Base-by-base conservation (phyloP, 345 rosid genomes). In the Arabis hirsuta region DNA sequence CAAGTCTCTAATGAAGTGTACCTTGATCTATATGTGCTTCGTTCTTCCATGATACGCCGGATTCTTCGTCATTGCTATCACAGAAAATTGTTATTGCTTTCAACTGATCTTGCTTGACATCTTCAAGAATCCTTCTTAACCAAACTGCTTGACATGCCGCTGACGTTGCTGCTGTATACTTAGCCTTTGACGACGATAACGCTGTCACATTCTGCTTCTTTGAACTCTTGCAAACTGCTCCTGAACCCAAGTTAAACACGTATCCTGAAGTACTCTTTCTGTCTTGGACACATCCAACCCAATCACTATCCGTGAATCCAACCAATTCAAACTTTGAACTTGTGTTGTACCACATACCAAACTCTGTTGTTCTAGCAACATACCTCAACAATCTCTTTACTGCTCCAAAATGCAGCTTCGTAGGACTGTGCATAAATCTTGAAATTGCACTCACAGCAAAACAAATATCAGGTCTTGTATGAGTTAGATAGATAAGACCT, bases 401-500 rank as follows among this genome's bases (percentile, higher is more conserved):
- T 44, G 41, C 69, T 31, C 68, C 68, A 46, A 3, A 63, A 32
- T 63, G 68, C 0, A 5, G 46, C 9, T 53, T 52, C 0, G 71
- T 27, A 2, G 61, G 61, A 20, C 1, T 27, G 9, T 66, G 61
- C 61, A 66, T 66, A 39, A 52, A 52, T 38, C 34, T 52, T 4
- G 48, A 36, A 67, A 67, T 12, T 24, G 26, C 39, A 52, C 41
- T 11, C 0, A 67, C 62, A 3, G 1, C 32, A 39, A 11, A 67
- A 36, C 14, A 67, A 26, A 67, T 67, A n/a, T 67, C 26, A 0
- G 71, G 48, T 24, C 31, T 52, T 36, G 47, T 31, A 47, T 26
- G 38, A 47, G 69, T 9, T 29, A 31, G 41, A 32, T 27, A 34
- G 1, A 56, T 41, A 7, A 42, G 36, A 57, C 45, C 50, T 60